phyloP scores from a whole-genome alignment of 2,329 filamentous ascomycete species.

The Calonectria montana region DNA sequence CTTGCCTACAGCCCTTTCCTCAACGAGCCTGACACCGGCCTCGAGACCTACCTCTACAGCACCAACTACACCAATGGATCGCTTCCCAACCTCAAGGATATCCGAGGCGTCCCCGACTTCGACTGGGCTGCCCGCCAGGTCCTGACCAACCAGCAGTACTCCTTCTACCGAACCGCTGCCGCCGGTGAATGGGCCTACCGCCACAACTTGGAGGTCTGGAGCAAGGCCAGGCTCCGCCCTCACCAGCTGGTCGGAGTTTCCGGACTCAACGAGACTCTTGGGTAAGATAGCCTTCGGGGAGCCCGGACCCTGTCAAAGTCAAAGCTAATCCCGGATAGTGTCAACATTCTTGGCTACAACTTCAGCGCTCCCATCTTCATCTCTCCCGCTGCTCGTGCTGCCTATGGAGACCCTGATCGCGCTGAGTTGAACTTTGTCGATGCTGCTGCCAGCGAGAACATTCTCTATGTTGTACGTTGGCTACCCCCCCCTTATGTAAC shows the following conservation, averaged over 20 bases:
- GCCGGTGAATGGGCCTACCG: slow-evolving; percentile 63
- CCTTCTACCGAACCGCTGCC: slow-evolving; percentile 62
- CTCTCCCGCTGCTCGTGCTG: slow-evolving; percentile 57
- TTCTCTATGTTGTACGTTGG: slow-evolving; percentile 55
- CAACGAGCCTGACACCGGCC: slow-evolving; percentile 51
- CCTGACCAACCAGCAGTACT: slow-evolving; percentile 55
- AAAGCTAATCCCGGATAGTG: slow-evolving; percentile 36
- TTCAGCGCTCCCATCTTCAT: slow-evolving; percentile 63
- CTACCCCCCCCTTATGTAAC: not conserved
- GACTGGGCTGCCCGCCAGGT: slow-evolving; percentile 59
- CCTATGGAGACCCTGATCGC: slow-evolving; percentile 53
- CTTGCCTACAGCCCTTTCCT: slow-evolving; percentile 46
- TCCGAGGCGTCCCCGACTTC: slow-evolving; percentile 61
- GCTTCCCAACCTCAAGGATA: slow-evolving; percentile 53
- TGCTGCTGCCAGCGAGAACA: slow-evolving; percentile 56
- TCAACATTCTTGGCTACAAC: slow-evolving; percentile 59
- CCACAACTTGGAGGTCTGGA: slow-evolving; percentile 62
- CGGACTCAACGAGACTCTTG: slow-evolving; percentile 48
- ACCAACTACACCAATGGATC: slow-evolving; percentile 48
- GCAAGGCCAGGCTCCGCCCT: slow-evolving; percentile 57
- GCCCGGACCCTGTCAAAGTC: not conserved
- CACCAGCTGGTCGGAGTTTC: slow-evolving; percentile 46
- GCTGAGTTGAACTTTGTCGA: slow-evolving; percentile 61
- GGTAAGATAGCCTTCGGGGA: slow-evolving; percentile 29
- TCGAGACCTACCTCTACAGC: slow-evolving; percentile 41